phyloP scores from a whole-genome alignment of 805 yeast genomes.

The Yamadazyma sp. region DNA sequence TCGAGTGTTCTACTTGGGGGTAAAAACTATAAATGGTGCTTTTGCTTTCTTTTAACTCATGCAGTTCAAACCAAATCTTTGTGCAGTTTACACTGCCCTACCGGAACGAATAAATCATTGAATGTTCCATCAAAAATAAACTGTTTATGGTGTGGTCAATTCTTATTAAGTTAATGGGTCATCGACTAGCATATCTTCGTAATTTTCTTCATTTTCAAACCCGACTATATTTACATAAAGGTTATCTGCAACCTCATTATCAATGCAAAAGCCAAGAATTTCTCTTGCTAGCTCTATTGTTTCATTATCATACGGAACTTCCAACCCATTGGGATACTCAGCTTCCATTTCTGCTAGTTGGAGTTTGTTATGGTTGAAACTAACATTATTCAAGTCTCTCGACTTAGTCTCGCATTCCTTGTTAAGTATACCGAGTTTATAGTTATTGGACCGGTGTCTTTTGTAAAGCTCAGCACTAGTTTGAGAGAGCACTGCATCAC shows the following conservation, averaged over 20 bases:
- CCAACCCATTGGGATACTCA: slow-evolving; percentile 57
- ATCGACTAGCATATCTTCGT: slow-evolving; percentile 3
- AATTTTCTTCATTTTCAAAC: neutral
- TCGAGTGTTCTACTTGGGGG: too few species aligned
- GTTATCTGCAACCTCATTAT: slow-evolving; percentile 78
- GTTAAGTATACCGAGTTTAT: slow-evolving; percentile 42
- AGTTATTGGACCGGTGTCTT: slow-evolving; percentile 31
- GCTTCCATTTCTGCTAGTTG: slow-evolving; percentile 38
- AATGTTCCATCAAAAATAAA: too few species aligned
- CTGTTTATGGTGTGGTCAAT: too few species aligned
- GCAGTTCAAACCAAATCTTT: too few species aligned
- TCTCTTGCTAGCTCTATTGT: slow-evolving; percentile 70
- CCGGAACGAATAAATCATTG: too few species aligned
- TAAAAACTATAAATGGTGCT: too few species aligned
- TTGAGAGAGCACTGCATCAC: slow-evolving; percentile 36
- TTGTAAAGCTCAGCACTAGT: slow-evolving; percentile 39
- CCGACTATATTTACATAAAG: slow-evolving; percentile 61
- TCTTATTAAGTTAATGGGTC: neutral
- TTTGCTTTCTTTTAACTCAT: too few species aligned
- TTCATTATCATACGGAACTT: slow-evolving; percentile 59
- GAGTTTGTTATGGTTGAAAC: slow-evolving; percentile 15
- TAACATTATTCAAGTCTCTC: slow-evolving; percentile 33
- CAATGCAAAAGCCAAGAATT: slow-evolving; percentile 63
- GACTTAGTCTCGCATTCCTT: slow-evolving; percentile 44
- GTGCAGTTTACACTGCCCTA: too few species aligned